Conservation (phyloP, 2,329 filamentous ascomycete genomes). For the Helicocarpus griseus region DNA sequence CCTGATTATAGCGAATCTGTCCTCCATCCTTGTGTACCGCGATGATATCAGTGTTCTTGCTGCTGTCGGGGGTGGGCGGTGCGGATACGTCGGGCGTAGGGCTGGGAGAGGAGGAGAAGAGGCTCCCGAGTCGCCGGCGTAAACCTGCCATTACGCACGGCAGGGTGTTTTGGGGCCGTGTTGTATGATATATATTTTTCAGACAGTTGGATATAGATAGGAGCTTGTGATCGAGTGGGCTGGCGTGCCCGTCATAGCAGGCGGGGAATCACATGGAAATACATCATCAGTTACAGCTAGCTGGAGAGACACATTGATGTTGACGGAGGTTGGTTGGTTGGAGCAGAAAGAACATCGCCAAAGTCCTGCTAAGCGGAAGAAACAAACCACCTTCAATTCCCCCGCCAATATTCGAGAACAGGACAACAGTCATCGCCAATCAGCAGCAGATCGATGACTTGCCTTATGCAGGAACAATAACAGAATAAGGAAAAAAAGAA, state of each 20-base stretch:
- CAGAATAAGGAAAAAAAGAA: neutral
- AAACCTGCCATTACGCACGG: conserved; percentile 24
- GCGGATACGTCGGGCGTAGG: conserved; percentile 3
- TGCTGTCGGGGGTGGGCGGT: conserved; percentile 1
- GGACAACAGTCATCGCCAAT: neutral
- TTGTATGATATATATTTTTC: too few species aligned
- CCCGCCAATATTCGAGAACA: neutral
- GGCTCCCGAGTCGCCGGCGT: conserved; percentile 33
- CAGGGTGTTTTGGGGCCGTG: neutral
- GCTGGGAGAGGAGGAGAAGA: conserved; percentile 15
- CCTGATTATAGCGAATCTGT: conserved; percentile 22
- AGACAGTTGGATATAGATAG: neutral
- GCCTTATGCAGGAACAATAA: neutral
- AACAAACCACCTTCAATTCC: neutral
- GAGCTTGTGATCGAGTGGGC: conserved; percentile 2
- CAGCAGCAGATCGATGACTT: neutral
- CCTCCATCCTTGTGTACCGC: conserved; percentile 7
- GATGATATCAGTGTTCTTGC: neutral
- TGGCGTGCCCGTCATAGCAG: conserved; percentile 9
- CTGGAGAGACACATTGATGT: neutral
- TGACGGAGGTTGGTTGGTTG: neutral
- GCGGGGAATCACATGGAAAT: conserved; percentile 11
- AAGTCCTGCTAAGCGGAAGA: too few species aligned
- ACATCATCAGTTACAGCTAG: too few species aligned
- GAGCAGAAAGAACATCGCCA: too few species aligned